A percentile compares a stretch with the other conserved stretches of the same genome.
phyloP scores from a whole-genome alignment of 768 basidiomycete genomes.

The Calvatia gigantea region DNA sequence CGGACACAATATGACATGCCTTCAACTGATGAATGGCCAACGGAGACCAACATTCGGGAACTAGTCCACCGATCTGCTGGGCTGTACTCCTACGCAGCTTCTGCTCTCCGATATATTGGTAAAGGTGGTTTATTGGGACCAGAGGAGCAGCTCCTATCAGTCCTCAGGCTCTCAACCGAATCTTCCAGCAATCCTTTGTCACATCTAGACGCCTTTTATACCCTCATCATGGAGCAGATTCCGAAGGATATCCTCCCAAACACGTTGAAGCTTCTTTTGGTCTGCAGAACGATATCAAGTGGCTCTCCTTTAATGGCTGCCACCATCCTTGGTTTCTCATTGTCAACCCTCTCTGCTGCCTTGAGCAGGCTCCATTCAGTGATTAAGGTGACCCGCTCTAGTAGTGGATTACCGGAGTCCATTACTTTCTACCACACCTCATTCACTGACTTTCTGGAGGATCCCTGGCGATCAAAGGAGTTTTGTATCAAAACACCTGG shows the following conservation, averaged over 20 bases:
- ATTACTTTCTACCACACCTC: background rate
- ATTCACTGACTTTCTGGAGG: background rate
- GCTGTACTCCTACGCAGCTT: slow-evolving; percentile 24
- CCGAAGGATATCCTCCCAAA: background rate
- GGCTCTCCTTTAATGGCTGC: no score
- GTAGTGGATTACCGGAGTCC: background rate
- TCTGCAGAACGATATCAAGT: no score
- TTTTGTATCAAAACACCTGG: background rate
- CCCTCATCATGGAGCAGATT: background rate
- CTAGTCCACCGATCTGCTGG: slow-evolving; percentile 21
- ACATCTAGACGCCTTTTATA: background rate
- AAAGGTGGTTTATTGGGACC: background rate
- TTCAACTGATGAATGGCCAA: slow-evolving; percentile 16
- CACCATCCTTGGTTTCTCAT: background rate
- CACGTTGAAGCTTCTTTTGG: background rate
- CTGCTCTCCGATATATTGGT: slow-evolving; percentile 20
- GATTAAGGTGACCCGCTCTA: background rate
- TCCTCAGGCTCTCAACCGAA: background rate
- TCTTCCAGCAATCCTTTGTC: background rate
- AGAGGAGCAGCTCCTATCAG: background rate
- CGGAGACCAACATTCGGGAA: slow-evolving; percentile 9
- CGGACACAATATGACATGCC: background rate
- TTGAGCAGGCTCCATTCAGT: background rate
- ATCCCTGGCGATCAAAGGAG: background rate
- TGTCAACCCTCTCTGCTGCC: background rate